A percentile compares a stretch with the other conserved stretches of the same genome.
Evolutionary conservation across 2,329 filamentous ascomycete genomes (phyloP).

Genomic region (Cladosporium sp.): DNA sequence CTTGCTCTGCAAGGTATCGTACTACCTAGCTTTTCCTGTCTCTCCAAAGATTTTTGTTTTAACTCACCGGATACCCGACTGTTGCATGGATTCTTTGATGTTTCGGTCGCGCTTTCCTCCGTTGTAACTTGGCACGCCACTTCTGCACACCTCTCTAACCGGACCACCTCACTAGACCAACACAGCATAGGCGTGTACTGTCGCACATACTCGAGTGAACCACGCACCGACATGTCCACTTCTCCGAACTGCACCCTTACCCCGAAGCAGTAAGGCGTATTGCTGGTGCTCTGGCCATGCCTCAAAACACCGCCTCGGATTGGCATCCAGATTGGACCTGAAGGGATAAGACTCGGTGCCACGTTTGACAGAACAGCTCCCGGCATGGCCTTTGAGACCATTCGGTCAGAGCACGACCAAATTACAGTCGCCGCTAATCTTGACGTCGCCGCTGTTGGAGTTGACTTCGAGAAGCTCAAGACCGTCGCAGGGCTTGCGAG

Average conservation of each 20-base stretch:
- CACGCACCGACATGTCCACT: background rate
- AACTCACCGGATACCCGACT: background rate
- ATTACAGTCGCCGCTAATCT: background rate
- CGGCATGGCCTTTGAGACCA: background rate
- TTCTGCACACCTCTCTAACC: background rate
- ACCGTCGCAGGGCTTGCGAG: background rate
- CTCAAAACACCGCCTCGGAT: background rate
- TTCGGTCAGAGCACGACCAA: background rate
- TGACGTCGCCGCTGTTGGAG: background rate
- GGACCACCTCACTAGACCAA: background rate
- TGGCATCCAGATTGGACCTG: background rate
- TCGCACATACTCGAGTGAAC: background rate
- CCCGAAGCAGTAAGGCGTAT: background rate
- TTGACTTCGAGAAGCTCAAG: background rate
- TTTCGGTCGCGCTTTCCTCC: background rate
- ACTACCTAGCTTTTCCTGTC: background rate
- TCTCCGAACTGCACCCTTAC: background rate
- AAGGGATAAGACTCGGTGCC: background rate
- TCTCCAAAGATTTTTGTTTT: background rate
- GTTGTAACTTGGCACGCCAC: background rate
- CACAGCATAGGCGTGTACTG: background rate
- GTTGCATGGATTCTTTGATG: background rate
- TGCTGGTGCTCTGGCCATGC: background rate
- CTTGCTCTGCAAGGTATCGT: background rate
- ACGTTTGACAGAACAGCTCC: background rate